Percentiles rank a stretch among this genome's conserved stretches.
Conservation (phyloP, 768 basidiomycete species). For the Clitopilus passeckerianus region DNA sequence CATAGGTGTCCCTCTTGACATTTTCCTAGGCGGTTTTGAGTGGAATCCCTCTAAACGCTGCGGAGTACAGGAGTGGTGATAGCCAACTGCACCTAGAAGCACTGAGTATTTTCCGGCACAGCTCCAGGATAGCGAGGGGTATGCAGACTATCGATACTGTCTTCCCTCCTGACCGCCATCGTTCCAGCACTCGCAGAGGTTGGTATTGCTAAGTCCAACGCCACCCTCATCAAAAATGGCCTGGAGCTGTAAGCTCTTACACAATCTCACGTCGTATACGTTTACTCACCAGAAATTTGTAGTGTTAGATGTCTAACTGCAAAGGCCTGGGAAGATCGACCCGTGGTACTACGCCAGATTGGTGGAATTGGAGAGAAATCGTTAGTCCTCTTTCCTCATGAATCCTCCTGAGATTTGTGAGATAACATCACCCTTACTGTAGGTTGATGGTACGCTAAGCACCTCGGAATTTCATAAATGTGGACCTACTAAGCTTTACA, state of each 20-base stretch:
- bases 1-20: conserved; percentile 2
- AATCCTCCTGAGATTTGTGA: too few species aligned
- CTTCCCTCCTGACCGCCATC: neutral
- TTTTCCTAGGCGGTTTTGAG: conserved; percentile 59
- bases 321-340: conserved; percentile 89
- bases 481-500: conserved; percentile 23
- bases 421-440: neutral
- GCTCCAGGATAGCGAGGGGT: conserved; percentile 76
- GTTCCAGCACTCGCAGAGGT: conserved; percentile 74
- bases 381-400: conserved; percentile 34
- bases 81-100: conserved; percentile 73
- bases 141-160: conserved; percentile 1
- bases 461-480: neutral
- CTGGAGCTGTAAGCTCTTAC: conserved; percentile 62
- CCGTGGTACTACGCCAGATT: conserved; percentile 81
- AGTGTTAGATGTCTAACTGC: conserved; percentile 76
- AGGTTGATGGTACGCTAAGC: conserved; percentile 2
- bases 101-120: conserved; percentile 66
- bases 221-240: conserved; percentile 63
- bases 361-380: conserved; percentile 92
- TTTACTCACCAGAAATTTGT: neutral
- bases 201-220: conserved; percentile 59
- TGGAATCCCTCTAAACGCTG: conserved; percentile 60
- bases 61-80: conserved; percentile 69
- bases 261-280: neutral